Evolutionary conservation across 192 early-diverging fungal genomes (phyloP), one percentile per base, ranked within the genome.

Genomic region (Gigaspora rosea): DNA sequence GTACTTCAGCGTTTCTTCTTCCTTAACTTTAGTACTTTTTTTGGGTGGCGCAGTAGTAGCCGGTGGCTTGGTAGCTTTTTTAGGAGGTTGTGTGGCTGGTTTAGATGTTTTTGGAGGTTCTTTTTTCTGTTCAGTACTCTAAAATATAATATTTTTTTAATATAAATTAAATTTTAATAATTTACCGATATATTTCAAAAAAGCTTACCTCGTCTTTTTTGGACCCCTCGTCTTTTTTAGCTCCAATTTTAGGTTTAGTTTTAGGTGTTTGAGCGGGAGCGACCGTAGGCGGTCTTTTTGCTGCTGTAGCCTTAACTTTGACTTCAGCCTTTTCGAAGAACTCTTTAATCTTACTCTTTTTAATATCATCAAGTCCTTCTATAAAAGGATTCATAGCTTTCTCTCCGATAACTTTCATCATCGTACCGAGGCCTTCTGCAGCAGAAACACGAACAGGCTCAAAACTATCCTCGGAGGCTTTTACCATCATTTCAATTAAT

Each of bases 401-500:
- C 57, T 96, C 94, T 3, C 93, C 91, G 8, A 96, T 91, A 18
- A 93, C 86, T 80, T 94, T 94, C 85, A 96, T 93, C 67, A 99
- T 80, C 0, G 94, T 95, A 8, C 96, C 98, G 15, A 99, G 77
- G 27, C 90, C 92, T 78, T 97, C 95, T 0, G 92, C 91, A 8
- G 91, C 88, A 13, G 91, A 89, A 47, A 96, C 95, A 75, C 98
- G 90, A 49, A 96, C 94, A 32, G 84, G 84, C 3, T 90, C 90
- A 79, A 92, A 93, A 51, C 92, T 88, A 78, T 98, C 98, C 47
- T 98, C 96, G 18, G 95, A 80, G 0, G 90, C 84, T 65, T 92
- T 90, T 27, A 95, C 85, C 27, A 96, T 81, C 75, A 91, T 85
- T 41, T 98, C 96, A 11, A 89, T 85, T 1, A 94, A 83, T 27